These are phyloP conservation scores for Lipomyces mesembrius DNA, from an alignment of 805 yeast species.

Conservation along the genomic window DNA sequence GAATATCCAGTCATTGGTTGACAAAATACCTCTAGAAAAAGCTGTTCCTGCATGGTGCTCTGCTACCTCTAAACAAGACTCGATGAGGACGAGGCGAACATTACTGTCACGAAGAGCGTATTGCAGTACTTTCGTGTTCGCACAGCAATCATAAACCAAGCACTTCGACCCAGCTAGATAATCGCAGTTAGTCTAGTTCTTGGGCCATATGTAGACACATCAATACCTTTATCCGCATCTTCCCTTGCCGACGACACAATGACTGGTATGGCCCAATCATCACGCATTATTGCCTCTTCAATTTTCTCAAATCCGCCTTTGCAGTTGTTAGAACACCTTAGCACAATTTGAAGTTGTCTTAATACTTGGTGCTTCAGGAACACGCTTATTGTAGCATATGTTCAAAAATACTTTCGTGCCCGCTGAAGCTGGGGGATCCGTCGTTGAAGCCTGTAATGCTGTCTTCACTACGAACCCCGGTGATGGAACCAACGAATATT, in stretches of 20 bases:
- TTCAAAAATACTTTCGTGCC: slow-evolving; percentile 77
- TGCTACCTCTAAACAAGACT: slow-evolving; percentile 82
- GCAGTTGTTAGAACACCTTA: slow-evolving; percentile 29
- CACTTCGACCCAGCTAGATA: slow-evolving; percentile 56
- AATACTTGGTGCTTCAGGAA: slow-evolving; percentile 62
- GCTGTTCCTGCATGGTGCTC: slow-evolving; percentile 59
- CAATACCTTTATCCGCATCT: slow-evolving; percentile 63
- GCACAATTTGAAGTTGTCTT: neutral
- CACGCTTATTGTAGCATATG: slow-evolving; percentile 65
- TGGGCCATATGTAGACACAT: neutral
- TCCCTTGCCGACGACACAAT: slow-evolving; percentile 61
- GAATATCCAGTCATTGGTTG: neutral
- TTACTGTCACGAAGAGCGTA: slow-evolving; percentile 66
- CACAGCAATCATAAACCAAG: slow-evolving; percentile 77
- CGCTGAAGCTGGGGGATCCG: slow-evolving; percentile 40
- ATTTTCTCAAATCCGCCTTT: slow-evolving; percentile 61
- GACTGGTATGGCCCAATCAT: slow-evolving; percentile 86
- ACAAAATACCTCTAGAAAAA: slow-evolving; percentile 55
- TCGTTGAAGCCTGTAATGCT: slow-evolving; percentile 49
- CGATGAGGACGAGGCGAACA: slow-evolving; percentile 67
- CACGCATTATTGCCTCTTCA: slow-evolving; percentile 65
- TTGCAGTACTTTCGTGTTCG: slow-evolving; percentile 63
- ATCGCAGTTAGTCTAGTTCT: neutral
- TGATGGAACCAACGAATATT: slow-evolving; percentile 53
- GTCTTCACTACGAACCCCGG: slow-evolving; percentile 80